A percentile compares a stretch with the other conserved stretches of the same genome.
These are phyloP conservation scores for Lasiodiplodia citricola DNA, from an alignment of 2,329 filamentous ascomycete genomes.

Conservation along the genomic window DNA sequence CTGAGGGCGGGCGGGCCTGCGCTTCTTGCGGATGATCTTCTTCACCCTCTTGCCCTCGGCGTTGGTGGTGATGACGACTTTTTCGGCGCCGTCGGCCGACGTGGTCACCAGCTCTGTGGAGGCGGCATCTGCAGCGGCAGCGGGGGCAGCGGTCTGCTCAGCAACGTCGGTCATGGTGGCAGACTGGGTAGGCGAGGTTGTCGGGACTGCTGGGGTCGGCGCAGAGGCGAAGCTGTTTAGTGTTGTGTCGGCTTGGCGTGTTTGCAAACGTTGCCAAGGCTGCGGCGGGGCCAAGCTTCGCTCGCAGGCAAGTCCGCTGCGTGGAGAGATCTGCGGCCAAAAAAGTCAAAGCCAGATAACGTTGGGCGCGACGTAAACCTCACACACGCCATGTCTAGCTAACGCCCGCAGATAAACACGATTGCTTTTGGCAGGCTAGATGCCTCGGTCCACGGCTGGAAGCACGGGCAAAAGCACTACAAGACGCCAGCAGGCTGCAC, in stretches of 20 bases:
- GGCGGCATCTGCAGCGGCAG: not conserved
- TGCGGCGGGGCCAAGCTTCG: not conserved
- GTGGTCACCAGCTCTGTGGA: constrained; percentile 1
- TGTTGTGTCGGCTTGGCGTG: constrained; percentile 5
- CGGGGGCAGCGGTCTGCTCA: not conserved
- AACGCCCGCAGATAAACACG: not conserved
- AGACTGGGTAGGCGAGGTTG: not conserved
- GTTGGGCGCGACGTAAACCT: not conserved
- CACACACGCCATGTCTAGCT: not conserved
- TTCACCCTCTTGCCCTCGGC: constrained; percentile 71
- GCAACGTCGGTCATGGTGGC: constrained; percentile 21
- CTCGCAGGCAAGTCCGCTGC: not conserved
- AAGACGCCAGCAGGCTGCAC: not conserved
- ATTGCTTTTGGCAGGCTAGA: not conserved
- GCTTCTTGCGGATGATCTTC: constrained; percentile 91
- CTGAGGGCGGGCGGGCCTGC: constrained; percentile 86
- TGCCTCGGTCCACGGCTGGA: not conserved
- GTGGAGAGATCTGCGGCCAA: not conserved
- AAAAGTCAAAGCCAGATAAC: not conserved
- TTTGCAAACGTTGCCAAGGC: constrained; percentile 3
- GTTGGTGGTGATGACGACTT: constrained; percentile 37
- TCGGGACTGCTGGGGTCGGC: not conserved
- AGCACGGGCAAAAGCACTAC: not conserved
- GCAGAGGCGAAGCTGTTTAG: not conserved
- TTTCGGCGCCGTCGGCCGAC: constrained; percentile 25